A percentile compares a stretch with the other conserved stretches of the same genome.
Conservation (phyloP, 2,329 filamentous ascomycete species). For the Karstenula rhodostoma region DNA sequence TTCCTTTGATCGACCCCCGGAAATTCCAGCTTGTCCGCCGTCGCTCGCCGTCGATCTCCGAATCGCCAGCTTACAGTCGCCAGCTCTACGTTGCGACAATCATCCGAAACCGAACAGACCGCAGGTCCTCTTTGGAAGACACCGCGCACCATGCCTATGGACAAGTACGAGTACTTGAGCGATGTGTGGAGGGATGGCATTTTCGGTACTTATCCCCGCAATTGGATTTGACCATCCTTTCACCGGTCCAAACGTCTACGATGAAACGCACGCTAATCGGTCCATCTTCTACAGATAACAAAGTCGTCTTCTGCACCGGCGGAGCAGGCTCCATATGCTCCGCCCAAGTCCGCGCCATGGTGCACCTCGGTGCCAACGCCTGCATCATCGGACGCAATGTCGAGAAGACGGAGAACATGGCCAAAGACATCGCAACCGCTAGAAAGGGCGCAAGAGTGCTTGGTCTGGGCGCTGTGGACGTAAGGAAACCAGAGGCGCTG, state of each 20-base stretch:
- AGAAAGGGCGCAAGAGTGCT: constrained; percentile 83
- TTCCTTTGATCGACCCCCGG: constrained; percentile 13
- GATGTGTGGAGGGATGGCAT: constrained; percentile 86
- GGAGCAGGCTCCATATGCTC: constrained; percentile 94
- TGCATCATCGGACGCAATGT: constrained; percentile 92
- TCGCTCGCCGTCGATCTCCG: not conserved
- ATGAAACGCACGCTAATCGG: constrained; percentile 14
- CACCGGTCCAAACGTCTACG: no score
- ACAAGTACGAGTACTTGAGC: constrained; percentile 79
- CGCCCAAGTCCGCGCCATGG: constrained; percentile 89
- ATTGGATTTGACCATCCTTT: not conserved
- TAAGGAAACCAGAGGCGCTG: constrained; percentile 72
- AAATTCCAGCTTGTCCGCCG: not conserved
- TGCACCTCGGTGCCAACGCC: constrained; percentile 89
- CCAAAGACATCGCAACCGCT: constrained; percentile 81
- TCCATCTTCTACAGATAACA: constrained; percentile 66
- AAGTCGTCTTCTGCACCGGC: constrained; percentile 94
- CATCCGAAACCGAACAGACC: constrained; percentile 20
- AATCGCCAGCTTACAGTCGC: not conserved
- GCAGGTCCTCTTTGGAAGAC: constrained; percentile 25
- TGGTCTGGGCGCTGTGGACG: constrained; percentile 78
- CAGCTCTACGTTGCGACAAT: constrained; percentile 5
- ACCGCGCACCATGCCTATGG: constrained; percentile 67
- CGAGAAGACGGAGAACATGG: constrained; percentile 83
- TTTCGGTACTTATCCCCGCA: constrained; percentile 68